phyloP scores from a whole-genome alignment of 345 rosid genomes.

The Erucastrum elatum region DNA sequence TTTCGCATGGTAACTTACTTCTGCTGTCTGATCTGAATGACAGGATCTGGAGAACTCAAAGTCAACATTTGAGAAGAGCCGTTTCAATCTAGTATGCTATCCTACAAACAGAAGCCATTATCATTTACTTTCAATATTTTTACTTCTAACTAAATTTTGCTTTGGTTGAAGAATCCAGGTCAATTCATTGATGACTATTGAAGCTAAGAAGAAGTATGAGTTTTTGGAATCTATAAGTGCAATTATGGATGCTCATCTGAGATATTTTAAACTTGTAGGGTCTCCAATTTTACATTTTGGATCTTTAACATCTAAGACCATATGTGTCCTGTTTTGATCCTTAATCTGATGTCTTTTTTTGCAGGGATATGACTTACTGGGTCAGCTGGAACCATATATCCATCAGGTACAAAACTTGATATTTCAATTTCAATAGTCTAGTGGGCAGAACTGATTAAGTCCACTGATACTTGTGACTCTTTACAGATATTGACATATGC shows the following conservation, averaged over 20 bases:
- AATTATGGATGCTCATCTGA: conserved; percentile 88
- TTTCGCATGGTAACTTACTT: conserved; percentile 22
- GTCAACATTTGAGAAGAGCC: conserved; percentile 87
- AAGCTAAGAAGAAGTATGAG: conserved; percentile 88
- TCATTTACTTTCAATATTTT: conserved; percentile 6
- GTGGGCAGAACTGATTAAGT: not conserved
- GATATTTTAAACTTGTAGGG: conserved; percentile 81
- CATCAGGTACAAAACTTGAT: conserved; percentile 60
- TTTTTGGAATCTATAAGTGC: conserved; percentile 93
- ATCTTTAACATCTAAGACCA: conserved; percentile 10
- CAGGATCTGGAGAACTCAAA: conserved; percentile 90
- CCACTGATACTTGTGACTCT: conserved; percentile 12
- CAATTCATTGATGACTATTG: conserved; percentile 70
- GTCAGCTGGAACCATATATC: conserved; percentile 82
- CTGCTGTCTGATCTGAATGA: conserved; percentile 10
- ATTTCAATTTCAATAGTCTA: not conserved
- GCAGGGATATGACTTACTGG: conserved; percentile 77
- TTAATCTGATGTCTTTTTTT: conserved; percentile 30
- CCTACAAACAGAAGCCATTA: conserved; percentile 13
- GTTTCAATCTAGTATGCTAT: conserved; percentile 86
- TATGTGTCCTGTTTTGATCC: not conserved
- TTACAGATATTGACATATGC: conserved; percentile 79
- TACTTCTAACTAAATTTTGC: conserved; percentile 36
- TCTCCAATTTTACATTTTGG: conserved; percentile 14
- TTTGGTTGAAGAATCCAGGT: conserved; percentile 78